Evolutionary conservation across 2,329 filamentous ascomycete species (phyloP), one percentile per base, ranked within the genome.

Genomic region (Aureobasidium sp.): DNA sequence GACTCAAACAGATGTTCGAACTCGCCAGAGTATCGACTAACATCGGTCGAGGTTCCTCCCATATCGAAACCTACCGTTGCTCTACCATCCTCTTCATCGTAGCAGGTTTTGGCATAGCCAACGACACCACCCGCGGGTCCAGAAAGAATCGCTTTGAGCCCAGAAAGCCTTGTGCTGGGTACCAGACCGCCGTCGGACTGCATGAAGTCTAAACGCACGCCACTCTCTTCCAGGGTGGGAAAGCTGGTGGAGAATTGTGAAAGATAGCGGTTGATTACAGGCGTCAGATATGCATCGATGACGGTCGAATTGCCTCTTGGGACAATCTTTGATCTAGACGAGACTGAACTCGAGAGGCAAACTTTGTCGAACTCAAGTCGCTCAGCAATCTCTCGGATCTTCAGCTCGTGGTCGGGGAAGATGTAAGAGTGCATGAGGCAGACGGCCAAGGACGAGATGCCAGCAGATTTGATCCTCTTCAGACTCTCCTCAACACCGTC

Each of bases 141-240:
- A 0, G 87, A 91, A 4, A 94, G 66, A 54, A 94, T 90, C 2
- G 87, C 88, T 60, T 85, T 83, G 4, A 93, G 71, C 0, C 89
- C 88, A 0, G 86, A 88, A 62, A 94, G 93, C 59, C 21, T 83
- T 41, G 85, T 81, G 0, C 88, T 83, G 56, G 88, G 84, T 0
- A 78, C 75, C 4, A 80, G 63, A 2, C 77, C 78, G 17, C 86
- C 86, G 57, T 90, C 86, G 14, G 84, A 88, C 67, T 93, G 88
- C 88, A 94, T 94, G 59, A 94, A 93, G 65, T 95, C 88, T 69
- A 89, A 94, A 56, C 88, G 76, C 3, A 86, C 85, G 2, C n/a
- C 21, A 42, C 40, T 25, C 6, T 49, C 35, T 27, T 17, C 19
- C 7, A 65, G 56, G 5, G 57, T 60, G n/a, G 57, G 59, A 21